Percentiles rank a stretch among this genome's conserved stretches.
Conservation (phyloP, 169 alveolate genomes). For the Plasmodium sp. region DNA sequence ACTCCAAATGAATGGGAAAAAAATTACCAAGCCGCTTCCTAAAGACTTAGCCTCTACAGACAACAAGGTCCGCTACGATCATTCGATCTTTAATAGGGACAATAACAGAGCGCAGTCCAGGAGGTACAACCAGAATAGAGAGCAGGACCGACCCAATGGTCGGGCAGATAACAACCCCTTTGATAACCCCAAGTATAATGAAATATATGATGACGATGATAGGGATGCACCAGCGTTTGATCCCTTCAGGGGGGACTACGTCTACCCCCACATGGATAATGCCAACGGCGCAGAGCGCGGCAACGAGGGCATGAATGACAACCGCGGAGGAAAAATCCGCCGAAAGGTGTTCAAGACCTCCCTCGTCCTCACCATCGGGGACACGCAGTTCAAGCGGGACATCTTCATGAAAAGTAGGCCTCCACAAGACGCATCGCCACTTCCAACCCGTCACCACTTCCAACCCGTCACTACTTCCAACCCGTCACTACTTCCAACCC, state of each 20-base stretch:
- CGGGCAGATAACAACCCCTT: slow-evolving; percentile 3
- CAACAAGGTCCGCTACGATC: neutral
- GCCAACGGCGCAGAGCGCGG: neutral
- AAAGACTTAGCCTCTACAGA: slow-evolving; percentile 49
- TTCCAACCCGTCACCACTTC: no score
- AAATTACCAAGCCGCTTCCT: slow-evolving; percentile 31
- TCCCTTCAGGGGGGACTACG: neutral
- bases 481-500: neutral
- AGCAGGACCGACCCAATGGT: neutral
- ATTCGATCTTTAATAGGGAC: neutral
- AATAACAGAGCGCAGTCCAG: neutral
- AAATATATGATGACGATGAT: neutral
- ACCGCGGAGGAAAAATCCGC: neutral
- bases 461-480: no score
- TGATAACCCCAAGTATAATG: neutral
- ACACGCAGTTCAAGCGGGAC: slow-evolving; percentile 5
- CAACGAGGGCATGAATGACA: neutral
- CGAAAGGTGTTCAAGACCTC: neutral
- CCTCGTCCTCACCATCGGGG: slow-evolving; percentile 1
- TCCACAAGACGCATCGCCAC: neutral
- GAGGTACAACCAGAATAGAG: neutral
- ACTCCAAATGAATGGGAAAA: slow-evolving; percentile 5
- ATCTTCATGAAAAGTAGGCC: slow-evolving; percentile 7
- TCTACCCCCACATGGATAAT: neutral
- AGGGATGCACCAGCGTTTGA: neutral